Conservation (phyloP, 305 asterid genomes). For the Fraxinus velutina region DNA sequence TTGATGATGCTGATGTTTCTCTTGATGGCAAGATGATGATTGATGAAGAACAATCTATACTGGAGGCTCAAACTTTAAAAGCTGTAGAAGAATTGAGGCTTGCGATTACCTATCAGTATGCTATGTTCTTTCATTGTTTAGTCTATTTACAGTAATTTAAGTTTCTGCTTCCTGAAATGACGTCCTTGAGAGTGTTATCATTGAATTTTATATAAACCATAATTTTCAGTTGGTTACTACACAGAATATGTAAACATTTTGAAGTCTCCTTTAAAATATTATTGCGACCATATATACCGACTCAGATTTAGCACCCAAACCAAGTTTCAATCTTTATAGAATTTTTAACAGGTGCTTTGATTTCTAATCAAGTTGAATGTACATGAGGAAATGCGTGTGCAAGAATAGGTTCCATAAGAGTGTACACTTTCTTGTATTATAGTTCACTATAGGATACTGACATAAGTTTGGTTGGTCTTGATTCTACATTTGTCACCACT, state of each 20-base stretch:
- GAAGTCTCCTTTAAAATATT: not conserved
- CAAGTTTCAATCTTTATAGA: not conserved
- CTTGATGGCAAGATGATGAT: conserved; percentile 56
- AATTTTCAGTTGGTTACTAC: not conserved
- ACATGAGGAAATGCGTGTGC: not conserved
- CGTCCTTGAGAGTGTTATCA: not conserved
- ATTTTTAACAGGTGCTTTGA: not conserved
- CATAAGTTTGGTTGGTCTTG: too few species aligned
- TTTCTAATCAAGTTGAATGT: not conserved
- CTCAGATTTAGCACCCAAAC: not conserved
- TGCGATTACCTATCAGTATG: conserved; percentile 65
- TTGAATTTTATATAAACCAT: not conserved
- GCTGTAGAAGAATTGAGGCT: conserved; percentile 64
- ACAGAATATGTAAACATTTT: not conserved
- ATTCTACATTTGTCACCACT: too few species aligned
- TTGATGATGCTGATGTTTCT: conserved; percentile 33
- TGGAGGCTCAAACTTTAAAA: conserved; percentile 67
- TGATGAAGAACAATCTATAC: conserved; percentile 62
- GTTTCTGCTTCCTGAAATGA: not conserved
- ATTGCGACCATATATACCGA: not conserved
- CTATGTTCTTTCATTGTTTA: not conserved
- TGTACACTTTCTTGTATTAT: too few species aligned
- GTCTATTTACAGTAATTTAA: not conserved
- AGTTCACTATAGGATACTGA: too few species aligned
- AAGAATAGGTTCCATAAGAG: not conserved